Evolutionary conservation across 306 rosid genomes (phyloP).

Genomic region (Cyamopsis tetragonoloba): DNA sequence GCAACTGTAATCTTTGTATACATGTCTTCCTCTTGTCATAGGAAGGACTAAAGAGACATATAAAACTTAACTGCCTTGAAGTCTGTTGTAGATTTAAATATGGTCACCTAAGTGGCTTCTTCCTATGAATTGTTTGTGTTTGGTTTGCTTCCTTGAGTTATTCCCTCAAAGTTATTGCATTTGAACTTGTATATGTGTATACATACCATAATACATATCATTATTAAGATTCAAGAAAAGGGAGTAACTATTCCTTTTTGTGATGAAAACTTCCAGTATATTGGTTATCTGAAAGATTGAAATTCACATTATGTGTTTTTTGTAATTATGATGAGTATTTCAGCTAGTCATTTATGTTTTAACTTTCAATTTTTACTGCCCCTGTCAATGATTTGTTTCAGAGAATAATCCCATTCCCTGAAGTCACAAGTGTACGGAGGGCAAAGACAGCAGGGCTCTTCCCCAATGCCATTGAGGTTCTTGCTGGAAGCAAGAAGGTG

Average conservation of each 20-base stretch:
- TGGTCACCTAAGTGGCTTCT: constrained; percentile 9
- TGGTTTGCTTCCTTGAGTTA: background rate
- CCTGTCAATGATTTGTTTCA: constrained; percentile 35
- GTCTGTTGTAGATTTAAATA: background rate
- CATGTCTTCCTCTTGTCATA: background rate
- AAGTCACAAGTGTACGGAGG: constrained; percentile 73
- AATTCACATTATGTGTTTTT: background rate
- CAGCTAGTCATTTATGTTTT: constrained; percentile 6
- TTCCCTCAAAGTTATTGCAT: background rate
- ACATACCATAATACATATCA: background rate
- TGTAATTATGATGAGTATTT: background rate
- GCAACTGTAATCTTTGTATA: background rate
- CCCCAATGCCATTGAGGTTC: constrained; percentile 93
- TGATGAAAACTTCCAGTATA: background rate
- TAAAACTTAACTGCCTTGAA: background rate
- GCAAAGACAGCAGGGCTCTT: constrained; percentile 97
- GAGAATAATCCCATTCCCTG: constrained; percentile 81
- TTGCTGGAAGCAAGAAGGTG: constrained; percentile 71
- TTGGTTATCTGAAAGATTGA: background rate
- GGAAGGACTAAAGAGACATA: background rate
- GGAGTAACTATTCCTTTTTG: background rate
- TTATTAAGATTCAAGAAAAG: background rate
- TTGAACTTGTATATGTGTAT: background rate
- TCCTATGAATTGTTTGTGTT: background rate
- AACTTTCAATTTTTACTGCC: background rate